Conservation (phyloP, 164 flowering plant species). For the Platanus orientalis region DNA sequence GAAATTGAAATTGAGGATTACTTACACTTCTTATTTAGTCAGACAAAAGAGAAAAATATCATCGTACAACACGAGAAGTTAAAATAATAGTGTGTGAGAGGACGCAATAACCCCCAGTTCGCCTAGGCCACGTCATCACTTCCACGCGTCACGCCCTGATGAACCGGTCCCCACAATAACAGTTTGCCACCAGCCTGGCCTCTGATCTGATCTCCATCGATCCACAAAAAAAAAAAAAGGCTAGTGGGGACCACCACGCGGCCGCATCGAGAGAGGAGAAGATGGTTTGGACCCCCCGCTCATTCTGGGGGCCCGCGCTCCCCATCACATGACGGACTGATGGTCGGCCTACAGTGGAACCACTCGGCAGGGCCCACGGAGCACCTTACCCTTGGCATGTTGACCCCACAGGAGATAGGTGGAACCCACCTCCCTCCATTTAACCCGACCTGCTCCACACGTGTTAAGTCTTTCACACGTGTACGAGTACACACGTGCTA, state of each 20-base stretch:
- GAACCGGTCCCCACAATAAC: background rate
- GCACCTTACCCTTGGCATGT: no score
- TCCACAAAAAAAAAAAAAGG: background rate
- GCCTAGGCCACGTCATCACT: no score
- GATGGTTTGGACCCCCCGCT: background rate
- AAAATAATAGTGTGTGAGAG: no score
- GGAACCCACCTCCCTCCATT: background rate
- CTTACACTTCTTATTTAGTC: no score
- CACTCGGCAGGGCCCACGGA: slow-evolving; percentile 12
- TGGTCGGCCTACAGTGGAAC: slow-evolving; percentile 4
- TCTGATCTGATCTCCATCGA: background rate
- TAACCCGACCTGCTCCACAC: no score
- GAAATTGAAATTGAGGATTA: no score
- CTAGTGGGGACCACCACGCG: slow-evolving; percentile 7
- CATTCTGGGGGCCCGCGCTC: slow-evolving; percentile 1
- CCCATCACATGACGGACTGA: slow-evolving; percentile 6
- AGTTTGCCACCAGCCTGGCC: background rate
- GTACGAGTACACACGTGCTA: slow-evolving; percentile 16
- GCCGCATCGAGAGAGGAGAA: background rate
- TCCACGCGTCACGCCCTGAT: no score
- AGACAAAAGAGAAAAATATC: no score
- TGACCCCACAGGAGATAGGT: no score
- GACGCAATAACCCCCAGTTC: no score
- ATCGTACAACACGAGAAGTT: no score
- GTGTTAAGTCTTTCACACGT: slow-evolving; percentile 3